These are phyloP conservation scores for Ambrosiella xylebori DNA, from an alignment of 2,329 filamentous ascomycete species.

Conservation along the genomic window DNA sequence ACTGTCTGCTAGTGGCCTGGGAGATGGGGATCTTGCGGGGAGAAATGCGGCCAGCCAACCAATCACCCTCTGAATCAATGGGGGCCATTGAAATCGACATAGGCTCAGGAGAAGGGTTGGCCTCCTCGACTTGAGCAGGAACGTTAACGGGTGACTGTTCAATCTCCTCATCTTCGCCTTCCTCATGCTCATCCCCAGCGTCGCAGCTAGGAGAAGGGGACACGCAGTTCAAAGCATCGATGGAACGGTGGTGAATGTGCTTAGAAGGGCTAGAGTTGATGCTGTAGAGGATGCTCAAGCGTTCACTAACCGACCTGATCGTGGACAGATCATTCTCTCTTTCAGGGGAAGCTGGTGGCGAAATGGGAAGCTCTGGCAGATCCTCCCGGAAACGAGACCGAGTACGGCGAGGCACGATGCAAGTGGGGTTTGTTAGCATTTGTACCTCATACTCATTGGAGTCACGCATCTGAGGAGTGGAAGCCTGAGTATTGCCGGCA, in stretches of 20 bases:
- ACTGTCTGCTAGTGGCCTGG: constrained; percentile 20
- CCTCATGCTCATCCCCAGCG: constrained; percentile 15
- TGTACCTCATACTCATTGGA: constrained; percentile 17
- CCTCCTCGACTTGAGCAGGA: background rate
- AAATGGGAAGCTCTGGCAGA: constrained; percentile 67
- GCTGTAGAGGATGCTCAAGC: constrained; percentile 10
- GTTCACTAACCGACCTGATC: constrained; percentile 12
- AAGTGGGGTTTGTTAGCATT: constrained; percentile 21
- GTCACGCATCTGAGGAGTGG: constrained; percentile 12
- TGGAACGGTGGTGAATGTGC: constrained; percentile 9
- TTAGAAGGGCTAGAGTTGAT: constrained; percentile 1
- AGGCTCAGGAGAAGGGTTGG: constrained; percentile 32
- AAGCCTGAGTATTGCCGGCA: background rate
- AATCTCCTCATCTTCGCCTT: constrained; percentile 12
- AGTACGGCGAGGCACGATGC: constrained; percentile 51
- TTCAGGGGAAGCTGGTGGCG: constrained; percentile 55
- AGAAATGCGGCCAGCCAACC: constrained; percentile 59
- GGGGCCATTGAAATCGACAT: constrained; percentile 80
- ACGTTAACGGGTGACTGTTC: background rate
- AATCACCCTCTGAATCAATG: constrained; percentile 88
- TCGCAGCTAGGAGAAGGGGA: constrained; percentile 12
- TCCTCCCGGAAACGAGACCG: constrained; percentile 88
- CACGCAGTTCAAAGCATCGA: constrained; percentile 10
- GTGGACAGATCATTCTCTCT: constrained; percentile 11
- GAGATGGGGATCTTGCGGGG: constrained; percentile 14